Evolutionary conservation across 805 yeast species (phyloP), one percentile per base, ranked within the genome.

Genomic region (Suhomyces sp.): DNA sequence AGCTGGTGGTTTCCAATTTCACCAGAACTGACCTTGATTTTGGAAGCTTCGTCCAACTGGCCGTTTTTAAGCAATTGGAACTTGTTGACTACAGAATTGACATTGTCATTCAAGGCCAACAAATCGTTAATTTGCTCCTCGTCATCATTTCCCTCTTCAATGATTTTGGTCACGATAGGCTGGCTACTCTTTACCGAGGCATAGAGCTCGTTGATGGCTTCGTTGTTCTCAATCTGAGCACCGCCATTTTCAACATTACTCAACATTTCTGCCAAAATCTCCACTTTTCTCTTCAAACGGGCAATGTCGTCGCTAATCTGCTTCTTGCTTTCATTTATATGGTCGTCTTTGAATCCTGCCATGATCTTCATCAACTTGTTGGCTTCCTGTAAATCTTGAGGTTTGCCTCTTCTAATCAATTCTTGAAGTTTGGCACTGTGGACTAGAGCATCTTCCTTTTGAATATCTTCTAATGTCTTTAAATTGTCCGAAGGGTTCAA

Each of bases 381-480:
- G 43, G 99, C 99, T 69, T 94, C 99, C 61, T 86, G 89, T 64
- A 94, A 80, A 71, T 94, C 99, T 57, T 86, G 88, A 6, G 99
- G 98, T 67, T 89, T 87, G 41, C 98, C 99, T 61, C 97, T 81
- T 71, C 98, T 85, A 56, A 94, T 88, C 56, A 94, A 79, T 69
- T 94, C 99, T 71, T 94, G 99, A 57, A 94, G 80, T 72, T 94
- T 94, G 15, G 99, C 98, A 56, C 89, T 81, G 65, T 92, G 97
- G 1, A 96, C 97, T 47, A 90, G 77, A 52, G 89, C 86, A 71
- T 94, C 99, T 67, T 94, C 99, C 57, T 85, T 83, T 71, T 89
- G 96, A 52, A 94, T 79, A 63, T 94, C 99, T 54, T 88, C 93
- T 47, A 92, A 83, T 2, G 97, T 84, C 69, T 90, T 89, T 64